phyloP scores from a whole-genome alignment of 2,329 filamentous ascomycete species.

The Podosphaera aphanis region DNA sequence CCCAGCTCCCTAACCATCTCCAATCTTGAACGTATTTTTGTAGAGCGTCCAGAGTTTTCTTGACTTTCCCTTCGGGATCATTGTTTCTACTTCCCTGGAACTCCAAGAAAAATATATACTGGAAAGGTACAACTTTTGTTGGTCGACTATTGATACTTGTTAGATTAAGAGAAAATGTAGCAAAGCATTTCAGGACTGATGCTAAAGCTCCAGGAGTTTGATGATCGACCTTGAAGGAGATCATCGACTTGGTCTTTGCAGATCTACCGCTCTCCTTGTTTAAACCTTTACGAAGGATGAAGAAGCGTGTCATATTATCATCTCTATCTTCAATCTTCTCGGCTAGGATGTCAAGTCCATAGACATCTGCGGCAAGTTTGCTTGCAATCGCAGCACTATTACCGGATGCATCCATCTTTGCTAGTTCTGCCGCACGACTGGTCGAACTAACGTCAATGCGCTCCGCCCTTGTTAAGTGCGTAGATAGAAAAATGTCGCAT shows the following conservation, averaged over 20 bases:
- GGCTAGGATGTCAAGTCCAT: conserved; percentile 46
- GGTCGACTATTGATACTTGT: conserved; percentile 80
- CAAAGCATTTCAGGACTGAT: conserved; percentile 58
- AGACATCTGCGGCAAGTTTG: conserved; percentile 43
- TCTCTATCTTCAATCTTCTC: conserved; percentile 46
- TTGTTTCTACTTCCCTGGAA: conserved; percentile 40
- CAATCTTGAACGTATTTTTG: conserved; percentile 32
- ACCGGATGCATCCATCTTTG: conserved; percentile 32
- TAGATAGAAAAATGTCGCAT: conserved; percentile 51
- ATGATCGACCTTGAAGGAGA: conserved; percentile 68
- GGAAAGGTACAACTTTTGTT: conserved; percentile 50
- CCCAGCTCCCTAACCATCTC: conserved; percentile 51
- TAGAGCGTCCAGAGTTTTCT: conserved; percentile 34
- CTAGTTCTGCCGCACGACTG: conserved; percentile 61
- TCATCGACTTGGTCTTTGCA: conserved; percentile 38
- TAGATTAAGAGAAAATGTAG: conserved; percentile 48
- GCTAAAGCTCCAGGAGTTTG: conserved; percentile 59
- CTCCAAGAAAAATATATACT: conserved; percentile 90
- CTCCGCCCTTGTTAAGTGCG: conserved; percentile 50
- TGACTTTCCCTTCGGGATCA: conserved; percentile 33
- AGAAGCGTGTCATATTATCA: conserved; percentile 62
- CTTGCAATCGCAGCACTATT: conserved; percentile 58
- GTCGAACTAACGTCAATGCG: conserved; percentile 68
- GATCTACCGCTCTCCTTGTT: conserved; percentile 6
- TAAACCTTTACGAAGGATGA: conserved; percentile 28